These are phyloP conservation scores for Sphaerulina populicola DNA, from an alignment of 2,329 filamentous ascomycete genomes.

Conservation along the genomic window DNA sequence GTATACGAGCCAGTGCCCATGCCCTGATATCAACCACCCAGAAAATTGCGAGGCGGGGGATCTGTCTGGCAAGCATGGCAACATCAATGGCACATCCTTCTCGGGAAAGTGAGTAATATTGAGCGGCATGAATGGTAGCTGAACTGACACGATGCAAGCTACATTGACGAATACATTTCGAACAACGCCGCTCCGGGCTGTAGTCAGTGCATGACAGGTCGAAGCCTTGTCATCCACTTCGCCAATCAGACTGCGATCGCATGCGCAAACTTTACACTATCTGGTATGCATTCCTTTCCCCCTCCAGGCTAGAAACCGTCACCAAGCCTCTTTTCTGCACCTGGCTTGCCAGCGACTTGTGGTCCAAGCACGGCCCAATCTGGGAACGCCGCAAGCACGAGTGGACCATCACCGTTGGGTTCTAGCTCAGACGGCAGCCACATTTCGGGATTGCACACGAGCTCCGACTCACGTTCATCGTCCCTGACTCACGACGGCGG, in stretches of 20 bases:
- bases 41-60: constrained; percentile 41
- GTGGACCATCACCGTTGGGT: background rate
- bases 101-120: constrained; percentile 25
- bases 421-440: background rate
- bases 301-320: constrained; percentile 9
- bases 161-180: constrained; percentile 45
- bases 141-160: constrained; percentile 28
- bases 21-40: constrained; percentile 33
- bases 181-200: constrained; percentile 9
- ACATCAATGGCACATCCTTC: constrained; percentile 29
- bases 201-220: constrained; percentile 29
- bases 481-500: background rate
- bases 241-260: constrained; percentile 47
- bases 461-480: background rate
- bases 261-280: constrained; percentile 48
- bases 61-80: constrained; percentile 41
- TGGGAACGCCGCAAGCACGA: background rate
- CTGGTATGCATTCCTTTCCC: constrained; percentile 15
- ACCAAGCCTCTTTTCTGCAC: constrained; percentile 6
- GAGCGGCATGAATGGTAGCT: background rate
- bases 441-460: background rate
- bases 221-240: constrained; percentile 48
- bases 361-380: background rate
- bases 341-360: background rate
- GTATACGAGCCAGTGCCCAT: constrained; percentile 35